These are phyloP conservation scores for Brassica cretica DNA, from an alignment of 345 rosid species.

Conservation along the genomic window DNA sequence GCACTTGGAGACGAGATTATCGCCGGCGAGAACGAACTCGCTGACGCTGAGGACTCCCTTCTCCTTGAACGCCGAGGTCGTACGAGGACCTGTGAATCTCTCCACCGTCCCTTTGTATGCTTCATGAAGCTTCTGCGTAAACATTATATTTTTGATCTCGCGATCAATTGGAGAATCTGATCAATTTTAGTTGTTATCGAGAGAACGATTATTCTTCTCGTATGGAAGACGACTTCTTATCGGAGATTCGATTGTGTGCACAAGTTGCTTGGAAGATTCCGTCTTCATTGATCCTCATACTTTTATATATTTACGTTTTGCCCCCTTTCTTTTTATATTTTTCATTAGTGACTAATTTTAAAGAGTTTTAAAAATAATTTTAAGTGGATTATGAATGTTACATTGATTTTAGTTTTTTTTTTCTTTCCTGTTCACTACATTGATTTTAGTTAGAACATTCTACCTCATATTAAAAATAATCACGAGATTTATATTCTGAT, in stretches of 20 bases:
- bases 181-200: not conserved
- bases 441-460: too few species aligned
- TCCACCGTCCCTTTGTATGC: slow-evolving; percentile 94
- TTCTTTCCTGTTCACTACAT: too few species aligned
- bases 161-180: not conserved
- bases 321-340: not conserved
- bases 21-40: slow-evolving; percentile 91
- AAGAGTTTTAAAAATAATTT: not conserved
- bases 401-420: too few species aligned
- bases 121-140: slow-evolving; percentile 79
- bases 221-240: slow-evolving; percentile 12
- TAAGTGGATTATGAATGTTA: too few species aligned
- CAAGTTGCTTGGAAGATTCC: slow-evolving; percentile 23
- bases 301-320: not conserved
- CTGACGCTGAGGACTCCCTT: slow-evolving; percentile 95
- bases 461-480: too few species aligned
- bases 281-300: slow-evolving; percentile 1
- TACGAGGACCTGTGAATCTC: slow-evolving; percentile 87
- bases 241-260: slow-evolving; percentile 18
- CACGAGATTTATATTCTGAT: too few species aligned
- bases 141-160: slow-evolving; percentile 36
- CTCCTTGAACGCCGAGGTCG: slow-evolving; percentile 94
- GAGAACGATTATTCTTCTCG: not conserved
- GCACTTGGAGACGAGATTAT: slow-evolving; percentile 96
- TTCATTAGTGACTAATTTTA: not conserved